Evolutionary conservation across 2,329 filamentous ascomycete genomes (phyloP).

Genomic region (Colletotrichum costaricense): DNA sequence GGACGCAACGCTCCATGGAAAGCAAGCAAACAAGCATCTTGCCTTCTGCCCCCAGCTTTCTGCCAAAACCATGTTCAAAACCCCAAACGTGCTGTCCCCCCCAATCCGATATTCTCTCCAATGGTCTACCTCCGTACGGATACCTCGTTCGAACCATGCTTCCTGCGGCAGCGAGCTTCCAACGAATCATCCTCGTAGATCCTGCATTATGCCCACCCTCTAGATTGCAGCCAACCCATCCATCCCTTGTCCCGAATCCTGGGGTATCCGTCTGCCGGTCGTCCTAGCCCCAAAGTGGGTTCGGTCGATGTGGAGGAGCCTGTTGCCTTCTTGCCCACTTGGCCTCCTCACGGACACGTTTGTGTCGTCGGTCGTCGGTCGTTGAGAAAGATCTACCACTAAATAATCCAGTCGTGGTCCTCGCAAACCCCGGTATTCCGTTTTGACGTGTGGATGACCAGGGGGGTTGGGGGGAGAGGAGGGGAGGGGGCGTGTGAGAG

Average conservation of each 20-base stretch:
- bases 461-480: no score
- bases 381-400: neutral
- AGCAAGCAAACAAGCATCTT: neutral
- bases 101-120: neutral
- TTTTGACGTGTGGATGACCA: neutral
- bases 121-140: neutral
- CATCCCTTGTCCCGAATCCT: slow-evolving; percentile 26
- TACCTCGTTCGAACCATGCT: neutral
- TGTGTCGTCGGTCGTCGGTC: neutral
- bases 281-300: neutral
- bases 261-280: neutral
- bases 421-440: neutral
- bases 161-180: neutral
- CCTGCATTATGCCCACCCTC: neutral
- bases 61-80: neutral
- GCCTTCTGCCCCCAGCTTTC: neutral
- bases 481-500: neutral
- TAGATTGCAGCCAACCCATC: slow-evolving; percentile 2
- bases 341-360: neutral
- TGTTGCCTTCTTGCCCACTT: neutral
- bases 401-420: neutral
- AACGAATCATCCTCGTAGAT: slow-evolving; percentile 20
- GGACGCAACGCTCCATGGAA: neutral
- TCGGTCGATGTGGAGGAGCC: neutral
- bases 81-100: neutral